Base-by-base conservation (phyloP, 441 rosid genomes). In the Bocquillonia castaneifolia region DNA sequence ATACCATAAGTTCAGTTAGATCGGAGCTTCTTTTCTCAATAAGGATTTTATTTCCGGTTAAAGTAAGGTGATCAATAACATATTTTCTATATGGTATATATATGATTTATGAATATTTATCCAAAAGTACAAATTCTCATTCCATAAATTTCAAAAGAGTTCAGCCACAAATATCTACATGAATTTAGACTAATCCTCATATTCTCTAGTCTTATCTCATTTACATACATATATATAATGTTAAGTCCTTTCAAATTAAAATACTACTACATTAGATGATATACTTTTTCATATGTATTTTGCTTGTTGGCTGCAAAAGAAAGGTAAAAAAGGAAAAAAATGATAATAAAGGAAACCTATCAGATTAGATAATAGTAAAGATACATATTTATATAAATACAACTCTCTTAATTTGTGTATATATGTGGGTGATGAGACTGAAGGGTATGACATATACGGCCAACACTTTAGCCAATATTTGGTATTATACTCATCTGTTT, bases 171-270 rank as follows among this genome's bases (percentile, higher is more conserved):
- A 3, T 36, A 36, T 59, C 63, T n/a, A 10, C 2, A 20, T 3
- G 47, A 59, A 25, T 10, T 59, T 36, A 12, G 26, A 59, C 15
- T 5, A 37, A 57, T 57, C 25, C 26, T 7, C 40, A 57, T 17
- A 54, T 58, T 10, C 36, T 18, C 6, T 32, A 23, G 7, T 25
- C 3, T 53, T 66, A 20, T 39, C 14, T 8, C 13, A 26, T 53
- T 28, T 51, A 66, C 5, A 66, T 23, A 23, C 44, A 10, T 20
- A 1, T 12, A 34, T 60, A 22, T 48, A 20, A 40, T 23, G 51
- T 60, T 2, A 37, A 54, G 45, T 66, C 70, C 40, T 18, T 54
- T 54, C 62, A 66, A 66, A 40, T 26, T 39, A 53, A 53, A 66
- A 53, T 18, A 17, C 36, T 36, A 54, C 53, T 26, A 53, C 1